Percentiles rank a stretch among this genome's conserved stretches.
phyloP scores from a whole-genome alignment of 2,329 filamentous ascomycete species.

The Ceratocystiopsis minuta region DNA sequence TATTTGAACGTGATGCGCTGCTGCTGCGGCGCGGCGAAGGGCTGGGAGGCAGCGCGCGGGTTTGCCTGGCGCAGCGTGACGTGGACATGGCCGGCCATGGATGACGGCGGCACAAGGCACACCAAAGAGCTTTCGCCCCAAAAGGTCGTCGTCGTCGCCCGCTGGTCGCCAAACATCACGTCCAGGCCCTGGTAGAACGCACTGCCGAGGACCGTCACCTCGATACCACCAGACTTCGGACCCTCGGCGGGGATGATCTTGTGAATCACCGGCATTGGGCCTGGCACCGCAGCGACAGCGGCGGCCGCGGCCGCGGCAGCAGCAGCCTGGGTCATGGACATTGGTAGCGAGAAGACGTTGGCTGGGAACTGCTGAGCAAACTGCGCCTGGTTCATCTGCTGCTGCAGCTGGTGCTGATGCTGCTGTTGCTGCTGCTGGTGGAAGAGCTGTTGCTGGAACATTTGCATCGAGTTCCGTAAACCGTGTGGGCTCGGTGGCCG shows the following conservation, averaged over 20 bases:
- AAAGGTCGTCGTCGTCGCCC: slow-evolving; percentile 54
- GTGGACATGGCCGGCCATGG: slow-evolving; percentile 47
- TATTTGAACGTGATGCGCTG: slow-evolving; percentile 48
- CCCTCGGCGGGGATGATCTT: slow-evolving; percentile 74
- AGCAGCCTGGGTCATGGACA: slow-evolving; percentile 18
- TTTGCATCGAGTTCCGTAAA: slow-evolving; percentile 26
- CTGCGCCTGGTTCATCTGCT: slow-evolving; percentile 16
- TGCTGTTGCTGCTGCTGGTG: slow-evolving; percentile 11
- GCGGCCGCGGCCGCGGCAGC: no score
- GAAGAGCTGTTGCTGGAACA: slow-evolving; percentile 21
- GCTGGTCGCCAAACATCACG: slow-evolving; percentile 60
- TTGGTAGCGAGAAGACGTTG: slow-evolving; percentile 31
- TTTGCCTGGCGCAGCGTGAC: slow-evolving; percentile 47
- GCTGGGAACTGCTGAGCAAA: slow-evolving; percentile 29
- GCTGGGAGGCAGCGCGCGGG: slow-evolving; percentile 15
- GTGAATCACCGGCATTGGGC: slow-evolving; percentile 41
- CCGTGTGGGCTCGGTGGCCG: slow-evolving; percentile 56
- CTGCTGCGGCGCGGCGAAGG: slow-evolving; percentile 21
- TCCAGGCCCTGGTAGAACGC: slow-evolving; percentile 61
- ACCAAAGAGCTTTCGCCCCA: slow-evolving; percentile 69
- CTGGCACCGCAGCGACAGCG: neutral
- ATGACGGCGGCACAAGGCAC: slow-evolving; percentile 56
- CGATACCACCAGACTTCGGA: slow-evolving; percentile 65
- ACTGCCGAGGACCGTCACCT: slow-evolving; percentile 70
- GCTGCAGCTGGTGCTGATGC: slow-evolving; percentile 15